Evolutionary conservation across 2,329 filamentous ascomycete genomes (phyloP), one percentile per base, ranked within the genome.

Genomic region (Ophiostoma ulmi): DNA sequence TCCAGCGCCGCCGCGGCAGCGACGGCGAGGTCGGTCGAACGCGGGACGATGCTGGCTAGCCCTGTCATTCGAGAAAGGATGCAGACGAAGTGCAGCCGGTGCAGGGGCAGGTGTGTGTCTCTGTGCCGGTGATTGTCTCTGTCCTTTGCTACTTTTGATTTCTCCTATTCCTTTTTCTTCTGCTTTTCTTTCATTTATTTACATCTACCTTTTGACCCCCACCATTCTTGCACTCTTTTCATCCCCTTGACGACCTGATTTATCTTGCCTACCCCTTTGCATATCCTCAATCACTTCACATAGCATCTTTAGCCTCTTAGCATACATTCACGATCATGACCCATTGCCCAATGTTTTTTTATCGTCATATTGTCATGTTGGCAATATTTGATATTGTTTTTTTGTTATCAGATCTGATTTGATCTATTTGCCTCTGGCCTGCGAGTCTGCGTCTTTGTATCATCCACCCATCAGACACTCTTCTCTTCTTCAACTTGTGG

Each of bases 81-180:
- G 31, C 36, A 17, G 26, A 35, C 61, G 4, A 31, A 35, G 5
- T 20, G 4, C 58, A 63, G 58, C 58, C 58, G 58, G n/a, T 63
- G 26, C 7, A 63, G 58, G 63, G 63, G 63, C 35, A 38, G 63
- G 36, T 65, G 63, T 41, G 35, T 65, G 35, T 8, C 36, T 65
- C 36, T 41, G 20, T 7, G n/a, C 17, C n/a, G 63, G 63, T 65
- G 36, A n/a, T 39, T 38, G 11, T 65, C 36, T 39, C 6, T 13
- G 8, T 61, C 61, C 14, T 35, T 38, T 35, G 8, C 11, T 64
- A 35, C 17, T 64, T 1, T 65, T 65, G 8, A 26, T 13, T 39
- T 36, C 20, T 41, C 26, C 36, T 20, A 17, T 65, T 26, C 20
- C 20, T 26, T 65, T 39, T 31, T 63, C 11, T 35, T 39, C 5